Base-by-base conservation (phyloP, 257 asterid species). In the Nemophila menziesii region DNA sequence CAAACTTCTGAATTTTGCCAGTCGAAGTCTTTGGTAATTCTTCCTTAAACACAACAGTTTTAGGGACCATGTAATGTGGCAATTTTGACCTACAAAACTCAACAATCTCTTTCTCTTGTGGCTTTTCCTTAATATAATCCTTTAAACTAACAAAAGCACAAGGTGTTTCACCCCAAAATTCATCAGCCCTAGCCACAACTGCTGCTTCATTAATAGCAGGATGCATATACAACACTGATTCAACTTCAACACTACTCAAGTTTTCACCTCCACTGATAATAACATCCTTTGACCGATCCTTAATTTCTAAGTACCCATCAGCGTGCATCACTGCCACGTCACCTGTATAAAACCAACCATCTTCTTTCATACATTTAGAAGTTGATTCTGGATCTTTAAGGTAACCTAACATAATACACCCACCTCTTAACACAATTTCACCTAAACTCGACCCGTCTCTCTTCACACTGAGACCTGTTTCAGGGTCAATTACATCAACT, bases 21-120 rank as follows among this genome's bases (percentile, higher is more conserved):
- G 94, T 82, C 6, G 92, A 75, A 12, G 87, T 82, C 62, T 82
- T 82, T 16, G 94, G 94, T 44, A 82, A 80, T 55, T 79, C 92
- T 1, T 46, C 71, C 75, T 19, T 45, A 26, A 75, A 62, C 49
- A 75, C 80, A 58, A 75, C 66, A 23, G 79, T 82, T 50, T 69
- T 72, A 11, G 94, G 94, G 58, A 82, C 84, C 92, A 82, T 79
- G 8, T 36, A 82, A 4, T 46, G 65, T 23, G 94, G 94, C 75
- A 82, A 20, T 33, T 55, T 75, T 20, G 43, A 53, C 57, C 66
- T 29, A 58, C 92, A 82, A 16, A 65, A 82, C 54, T 54, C 70
- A 2, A 66, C 48, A 22, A 82, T 46, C 15, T 73, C 92, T 42
- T 64, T 60, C 69, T 75, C 92, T 33, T 60, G 49, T 8, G 69